Percentiles rank a stretch among this genome's conserved stretches.
These are phyloP conservation scores for Fusarium phyllophilum DNA, from an alignment of 2,329 filamentous ascomycete species.

Conservation along the genomic window DNA sequence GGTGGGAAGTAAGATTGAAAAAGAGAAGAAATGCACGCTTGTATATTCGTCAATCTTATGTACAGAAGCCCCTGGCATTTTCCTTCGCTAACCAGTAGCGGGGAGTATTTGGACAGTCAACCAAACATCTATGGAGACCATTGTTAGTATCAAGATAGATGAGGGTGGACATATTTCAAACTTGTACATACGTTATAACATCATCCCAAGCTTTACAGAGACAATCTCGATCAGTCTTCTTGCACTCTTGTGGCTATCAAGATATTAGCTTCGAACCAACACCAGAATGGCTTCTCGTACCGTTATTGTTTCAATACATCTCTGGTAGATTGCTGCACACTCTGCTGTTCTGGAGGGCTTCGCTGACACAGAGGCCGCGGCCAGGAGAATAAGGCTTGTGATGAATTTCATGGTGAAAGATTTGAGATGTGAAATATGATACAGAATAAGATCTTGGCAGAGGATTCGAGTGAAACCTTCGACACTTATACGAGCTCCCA, in stretches of 20 bases:
- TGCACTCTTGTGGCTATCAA: neutral
- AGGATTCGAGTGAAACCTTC: neutral
- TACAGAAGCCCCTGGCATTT: conserved; percentile 7
- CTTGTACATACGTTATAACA: neutral
- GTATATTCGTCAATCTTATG: neutral
- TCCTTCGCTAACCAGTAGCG: conserved; percentile 14
- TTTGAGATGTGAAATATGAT: neutral
- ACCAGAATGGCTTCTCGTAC: neutral
- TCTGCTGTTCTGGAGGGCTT: neutral
- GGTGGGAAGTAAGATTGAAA: neutral
- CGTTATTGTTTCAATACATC: conserved; percentile 11
- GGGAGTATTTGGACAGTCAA: neutral
- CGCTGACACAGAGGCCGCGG: neutral
- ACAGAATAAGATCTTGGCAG: neutral
- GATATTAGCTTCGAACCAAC: neutral
- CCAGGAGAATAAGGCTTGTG: neutral
- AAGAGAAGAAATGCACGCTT: neutral
- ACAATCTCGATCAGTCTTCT: neutral
- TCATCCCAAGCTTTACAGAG: conserved; percentile 12
- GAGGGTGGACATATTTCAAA: too few relatives aligned
- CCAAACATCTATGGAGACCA: neutral
- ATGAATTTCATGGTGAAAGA: neutral
- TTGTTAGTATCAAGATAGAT: fast-evolving
- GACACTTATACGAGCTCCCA: neutral
- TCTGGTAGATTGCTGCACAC: conserved; percentile 1